Conservation (phyloP, 345 rosid species). For the Acer campestre region DNA sequence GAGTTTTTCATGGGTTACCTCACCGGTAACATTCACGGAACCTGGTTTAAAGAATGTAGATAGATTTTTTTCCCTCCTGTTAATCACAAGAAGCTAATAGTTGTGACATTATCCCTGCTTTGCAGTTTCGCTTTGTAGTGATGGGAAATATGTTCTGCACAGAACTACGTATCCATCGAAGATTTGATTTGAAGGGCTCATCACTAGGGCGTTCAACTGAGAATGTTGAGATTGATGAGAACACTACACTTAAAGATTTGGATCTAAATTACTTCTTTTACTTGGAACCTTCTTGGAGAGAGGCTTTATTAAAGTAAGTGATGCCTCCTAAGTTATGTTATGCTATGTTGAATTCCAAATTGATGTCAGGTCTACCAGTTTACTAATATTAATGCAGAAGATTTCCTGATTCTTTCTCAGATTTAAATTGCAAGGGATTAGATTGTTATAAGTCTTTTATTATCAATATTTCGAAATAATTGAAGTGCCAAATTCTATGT, state of each 20-base stretch:
- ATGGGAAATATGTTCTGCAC: conserved; percentile 99
- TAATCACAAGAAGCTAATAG: conserved; percentile 29
- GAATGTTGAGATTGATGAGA: conserved; percentile 91
- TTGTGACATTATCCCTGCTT: conserved; percentile 25
- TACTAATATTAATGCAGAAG: not conserved
- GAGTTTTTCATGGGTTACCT: conserved; percentile 10
- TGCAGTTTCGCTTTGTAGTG: conserved; percentile 97
- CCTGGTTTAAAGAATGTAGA: conserved; percentile 17
- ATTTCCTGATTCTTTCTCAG: not conserved
- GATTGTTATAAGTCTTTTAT: not conserved
- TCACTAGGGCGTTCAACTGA: conserved; percentile 90
- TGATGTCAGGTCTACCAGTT: not conserved
- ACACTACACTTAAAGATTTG: conserved; percentile 94
- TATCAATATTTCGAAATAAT: conserved; percentile 3
- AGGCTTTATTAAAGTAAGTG: conserved; percentile 75
- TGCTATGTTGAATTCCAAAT: not conserved
- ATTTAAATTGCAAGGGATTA: not conserved
- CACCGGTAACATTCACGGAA: not conserved
- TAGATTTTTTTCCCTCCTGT: not conserved
- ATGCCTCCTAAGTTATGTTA: conserved; percentile 12
- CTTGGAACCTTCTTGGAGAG: conserved; percentile 94
- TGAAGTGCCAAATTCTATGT: not conserved
- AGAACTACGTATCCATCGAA: conserved; percentile 88
- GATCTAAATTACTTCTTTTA: conserved; percentile 79
- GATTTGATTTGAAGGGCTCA: conserved; percentile 97